Evolutionary conservation across 306 rosid genomes (phyloP), one percentile per base, ranked within the genome.

Genomic region (Citrullus mucosospermus): DNA sequence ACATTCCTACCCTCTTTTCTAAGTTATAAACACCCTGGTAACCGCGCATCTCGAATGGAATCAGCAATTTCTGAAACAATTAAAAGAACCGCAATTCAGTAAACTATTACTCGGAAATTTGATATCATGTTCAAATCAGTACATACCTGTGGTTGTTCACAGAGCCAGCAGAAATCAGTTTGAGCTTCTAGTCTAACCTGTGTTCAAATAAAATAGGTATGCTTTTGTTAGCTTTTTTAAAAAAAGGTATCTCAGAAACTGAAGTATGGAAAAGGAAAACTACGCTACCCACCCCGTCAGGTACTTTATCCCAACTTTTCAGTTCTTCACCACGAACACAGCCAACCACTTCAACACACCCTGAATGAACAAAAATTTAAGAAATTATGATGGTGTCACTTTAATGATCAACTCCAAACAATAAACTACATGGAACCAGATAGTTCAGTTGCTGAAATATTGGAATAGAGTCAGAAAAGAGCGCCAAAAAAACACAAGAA

Each of bases 21-120:
- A 95, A 81, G 88, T 95, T 95, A 80, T 92, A 92, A 76, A 95
- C 93, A 44, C 99, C 83, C 78, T 92, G 99, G 86, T 84, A 88
- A 16, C 99, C 99, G 36, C 97, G 96, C 99, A 95, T 95, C 92
- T 95, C 99, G 68, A 95, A 92, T 0, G 99, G 99, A 83, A 95
- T 84, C 86, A 91, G 78, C 89, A 92, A 79, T 85, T 82, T 95
- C 97, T 95, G 89, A 53, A 41, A 78, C 38, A 25, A 55, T 69
- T 41, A 61, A 55, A 75, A 74, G 4, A 71, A 68, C 56, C 34
- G 60, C 79, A 71, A 82, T 48, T 43, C 65, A 9, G 34, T 30
- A 65, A 57, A 63, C 38, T n/a, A 62, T 50, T 48, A 48, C 15
- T 68, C 17, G 6, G 62, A 68, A 80, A 8, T 9, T 18, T 62